Evolutionary conservation across 495 filamentous ascomycete genomes (phyloP).

Genomic region (Penicillium angulare): DNA sequence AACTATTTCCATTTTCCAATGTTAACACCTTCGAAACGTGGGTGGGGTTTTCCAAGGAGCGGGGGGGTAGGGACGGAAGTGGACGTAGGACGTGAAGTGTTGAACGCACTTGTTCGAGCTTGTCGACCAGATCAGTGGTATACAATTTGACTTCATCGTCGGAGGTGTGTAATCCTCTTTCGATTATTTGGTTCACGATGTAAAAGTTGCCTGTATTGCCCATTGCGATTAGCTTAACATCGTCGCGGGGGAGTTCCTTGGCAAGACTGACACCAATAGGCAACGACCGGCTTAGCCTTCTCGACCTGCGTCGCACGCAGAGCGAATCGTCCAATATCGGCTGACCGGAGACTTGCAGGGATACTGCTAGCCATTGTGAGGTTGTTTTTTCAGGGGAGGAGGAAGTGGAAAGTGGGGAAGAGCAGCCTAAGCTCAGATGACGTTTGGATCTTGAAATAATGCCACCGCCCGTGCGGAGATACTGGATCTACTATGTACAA

Average conservation of each 20-base stretch:
- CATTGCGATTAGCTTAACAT: slow-evolving; percentile 8
- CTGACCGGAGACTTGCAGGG: slow-evolving; percentile 70
- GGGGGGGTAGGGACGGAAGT: background rate
- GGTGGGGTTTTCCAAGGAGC: background rate
- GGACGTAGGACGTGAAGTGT: too few relatives aligned
- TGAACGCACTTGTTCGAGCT: slow-evolving; percentile 71
- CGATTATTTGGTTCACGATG: slow-evolving; percentile 88
- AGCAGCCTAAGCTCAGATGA: slow-evolving; percentile 17
- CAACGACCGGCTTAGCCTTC: slow-evolving; percentile 75
- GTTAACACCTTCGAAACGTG: slow-evolving; percentile 8
- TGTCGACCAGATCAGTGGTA: slow-evolving; percentile 84
- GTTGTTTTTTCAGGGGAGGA: background rate
- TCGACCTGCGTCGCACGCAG: slow-evolving; percentile 82
- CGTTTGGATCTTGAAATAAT: slow-evolving; percentile 21
- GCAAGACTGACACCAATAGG: slow-evolving; percentile 83
- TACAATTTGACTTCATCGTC: slow-evolving; percentile 75
- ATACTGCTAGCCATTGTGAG: slow-evolving; percentile 66
- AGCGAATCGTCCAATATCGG: slow-evolving; percentile 78
- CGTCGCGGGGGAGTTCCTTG: slow-evolving; percentile 6
- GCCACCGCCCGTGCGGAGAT: slow-evolving; percentile 31
- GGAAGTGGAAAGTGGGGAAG: background rate
- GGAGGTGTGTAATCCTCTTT: slow-evolving; percentile 68
- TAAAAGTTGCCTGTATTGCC: slow-evolving; percentile 74
- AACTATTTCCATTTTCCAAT: slow-evolving; percentile 43
- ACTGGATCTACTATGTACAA: slow-evolving; percentile 2